Evolutionary conservation across 257 asterid species (phyloP).

Genomic region (Haberlea rhodopensis): DNA sequence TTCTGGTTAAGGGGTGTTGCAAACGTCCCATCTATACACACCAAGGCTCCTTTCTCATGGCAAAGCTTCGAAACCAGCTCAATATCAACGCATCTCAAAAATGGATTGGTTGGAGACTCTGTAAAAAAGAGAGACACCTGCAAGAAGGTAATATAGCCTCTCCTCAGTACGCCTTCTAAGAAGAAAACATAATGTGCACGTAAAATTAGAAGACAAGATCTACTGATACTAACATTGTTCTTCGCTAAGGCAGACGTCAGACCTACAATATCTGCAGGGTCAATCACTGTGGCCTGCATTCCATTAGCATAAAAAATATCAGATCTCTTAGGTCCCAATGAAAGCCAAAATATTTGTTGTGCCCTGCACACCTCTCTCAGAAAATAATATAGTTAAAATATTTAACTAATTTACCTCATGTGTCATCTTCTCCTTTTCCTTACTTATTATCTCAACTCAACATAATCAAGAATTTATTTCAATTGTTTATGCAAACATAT

Average conservation of each 20-base stretch:
- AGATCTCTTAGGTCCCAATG: constrained; percentile 22
- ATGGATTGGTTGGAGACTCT: constrained; percentile 93
- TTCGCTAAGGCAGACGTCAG: constrained; percentile 68
- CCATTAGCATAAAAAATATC: constrained; percentile 26
- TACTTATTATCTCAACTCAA: not conserved
- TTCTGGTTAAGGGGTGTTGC: constrained; percentile 96
- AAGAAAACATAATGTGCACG: constrained; percentile 7
- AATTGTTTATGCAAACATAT: too few species aligned
- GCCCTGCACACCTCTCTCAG: not conserved
- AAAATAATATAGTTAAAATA: not conserved
- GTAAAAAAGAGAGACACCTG: constrained; percentile 87
- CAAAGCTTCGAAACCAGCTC: constrained; percentile 85
- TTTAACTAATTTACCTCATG: not conserved
- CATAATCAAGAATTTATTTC: not conserved
- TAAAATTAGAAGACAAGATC: constrained; percentile 9
- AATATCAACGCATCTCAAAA: constrained; percentile 89
- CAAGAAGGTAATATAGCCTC: constrained; percentile 24
- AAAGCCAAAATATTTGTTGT: constrained; percentile 1
- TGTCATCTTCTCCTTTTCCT: not conserved
- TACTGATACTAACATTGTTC: constrained; percentile 51
- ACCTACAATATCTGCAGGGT: constrained; percentile 86
- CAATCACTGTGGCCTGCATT: constrained; percentile 85
- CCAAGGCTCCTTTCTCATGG: constrained; percentile 81
- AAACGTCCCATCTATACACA: constrained; percentile 82
- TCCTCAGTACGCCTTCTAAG: constrained; percentile 14